A percentile compares a stretch with the other conserved stretches of the same genome.
Conservation (phyloP, 768 basidiomycete genomes). For the Agaricus blazei region DNA sequence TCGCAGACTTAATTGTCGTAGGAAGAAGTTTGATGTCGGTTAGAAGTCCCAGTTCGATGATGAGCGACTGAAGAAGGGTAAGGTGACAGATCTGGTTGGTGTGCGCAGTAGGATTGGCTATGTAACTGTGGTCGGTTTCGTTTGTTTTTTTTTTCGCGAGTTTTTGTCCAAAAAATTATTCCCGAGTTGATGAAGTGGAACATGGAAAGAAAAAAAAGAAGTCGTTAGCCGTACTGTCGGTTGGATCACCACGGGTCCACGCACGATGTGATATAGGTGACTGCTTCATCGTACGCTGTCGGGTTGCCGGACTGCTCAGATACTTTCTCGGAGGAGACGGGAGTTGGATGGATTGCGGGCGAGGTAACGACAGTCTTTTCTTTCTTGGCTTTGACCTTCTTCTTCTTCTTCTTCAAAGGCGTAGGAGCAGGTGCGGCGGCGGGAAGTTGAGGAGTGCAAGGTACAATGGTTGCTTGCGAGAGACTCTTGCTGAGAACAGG, state of each 20-base stretch:
- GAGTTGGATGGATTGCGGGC: conserved; percentile 44
- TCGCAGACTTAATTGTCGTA: conserved; percentile 58
- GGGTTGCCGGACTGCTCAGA: conserved; percentile 19
- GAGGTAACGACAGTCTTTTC: not conserved
- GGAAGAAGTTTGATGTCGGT: conserved; percentile 43
- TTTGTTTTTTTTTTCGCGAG: not conserved
- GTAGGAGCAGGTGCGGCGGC: not conserved
- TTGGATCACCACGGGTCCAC: conserved; percentile 21
- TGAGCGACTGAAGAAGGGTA: conserved; percentile 64
- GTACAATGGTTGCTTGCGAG: conserved; percentile 11
- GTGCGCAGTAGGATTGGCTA: conserved; percentile 43
- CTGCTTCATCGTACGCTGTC: conserved; percentile 53
- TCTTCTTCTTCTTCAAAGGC: conserved; percentile 11
- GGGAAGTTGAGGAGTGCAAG: not conserved
- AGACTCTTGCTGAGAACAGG: conserved; percentile 2
- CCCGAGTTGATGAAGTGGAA: not conserved
- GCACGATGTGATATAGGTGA: conserved; percentile 56
- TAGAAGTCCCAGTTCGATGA: conserved; percentile 70
- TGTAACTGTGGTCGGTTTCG: conserved; percentile 32
- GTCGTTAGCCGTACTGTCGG: not conserved
- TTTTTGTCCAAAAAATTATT: not conserved
- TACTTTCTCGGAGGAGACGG: conserved; percentile 27
- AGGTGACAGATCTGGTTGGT: conserved; percentile 43
- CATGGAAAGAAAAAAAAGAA: not conserved
- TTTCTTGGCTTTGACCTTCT: conserved; percentile 13